A percentile compares a stretch with the other conserved stretches of the same genome.
Conservation (phyloP, 257 asterid genomes). For the Avicennia marina region DNA sequence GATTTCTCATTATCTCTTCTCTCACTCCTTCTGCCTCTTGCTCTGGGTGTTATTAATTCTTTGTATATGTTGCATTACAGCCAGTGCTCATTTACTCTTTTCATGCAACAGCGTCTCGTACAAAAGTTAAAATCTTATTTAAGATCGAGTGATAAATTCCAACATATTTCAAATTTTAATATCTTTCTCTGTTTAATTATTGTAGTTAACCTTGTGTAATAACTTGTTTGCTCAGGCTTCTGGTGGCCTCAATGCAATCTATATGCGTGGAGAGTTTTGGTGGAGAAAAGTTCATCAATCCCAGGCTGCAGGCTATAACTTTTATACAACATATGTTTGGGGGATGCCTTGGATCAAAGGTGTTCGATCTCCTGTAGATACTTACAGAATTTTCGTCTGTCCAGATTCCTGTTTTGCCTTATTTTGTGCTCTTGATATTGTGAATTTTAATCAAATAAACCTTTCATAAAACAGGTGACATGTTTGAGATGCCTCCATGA, state of each 20-base stretch:
- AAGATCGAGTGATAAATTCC: too few species aligned
- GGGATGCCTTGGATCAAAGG: conserved; percentile 85
- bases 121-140: too few species aligned
- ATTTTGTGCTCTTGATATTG: not conserved
- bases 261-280: conserved; percentile 74
- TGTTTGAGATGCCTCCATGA: conserved; percentile 70
- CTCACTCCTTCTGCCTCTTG: not conserved
- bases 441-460: not conserved
- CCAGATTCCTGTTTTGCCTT: too few species aligned
- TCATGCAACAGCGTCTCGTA: too few species aligned
- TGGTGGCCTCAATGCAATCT: conserved; percentile 85
- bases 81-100: not conserved
- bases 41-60: not conserved
- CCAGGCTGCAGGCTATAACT: conserved; percentile 70
- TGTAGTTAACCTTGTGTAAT: not conserved
- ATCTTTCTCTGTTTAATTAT: too few species aligned
- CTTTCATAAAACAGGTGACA: conserved; percentile 47
- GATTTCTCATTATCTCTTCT: not conserved
- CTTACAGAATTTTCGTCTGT: not conserved
- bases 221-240: conserved; percentile 38
- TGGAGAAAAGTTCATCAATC: conserved; percentile 61
- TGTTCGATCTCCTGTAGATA: conserved; percentile 13
- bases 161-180: too few species aligned
- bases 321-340: conserved; percentile 76
- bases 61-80: not conserved